Evolutionary conservation across 306 rosid genomes (phyloP), one percentile per base, ranked within the genome.

Genomic region (Rosa lucieae): DNA sequence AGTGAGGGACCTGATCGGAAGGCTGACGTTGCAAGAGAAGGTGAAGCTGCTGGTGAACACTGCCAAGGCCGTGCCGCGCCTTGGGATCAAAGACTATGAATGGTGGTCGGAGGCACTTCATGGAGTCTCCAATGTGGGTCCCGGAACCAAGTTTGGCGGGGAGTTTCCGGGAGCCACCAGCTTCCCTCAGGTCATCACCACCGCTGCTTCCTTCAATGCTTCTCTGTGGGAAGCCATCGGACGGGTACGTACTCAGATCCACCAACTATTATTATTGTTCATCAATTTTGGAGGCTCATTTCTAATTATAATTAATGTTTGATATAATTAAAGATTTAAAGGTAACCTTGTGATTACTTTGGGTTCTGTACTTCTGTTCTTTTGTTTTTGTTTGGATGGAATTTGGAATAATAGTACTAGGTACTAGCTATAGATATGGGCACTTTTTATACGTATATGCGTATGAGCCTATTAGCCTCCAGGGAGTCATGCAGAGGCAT

Each of bases 81-180:
- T 94, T 14, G 97, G 98, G 47, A 92, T 94, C 56, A 82, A 78
- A 77, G 90, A 93, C 5, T 94, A 94, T 8, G 98, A 92, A 72
- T 94, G 98, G 98, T 94, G 98, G 98, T 92, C 97, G n/a, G 98
- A 94, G 84, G 98, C 94, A 29, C 97, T 94, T 66, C 98, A 94
- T 39, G 98, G 98, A 1, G 93, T 94, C 44, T 94, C 97, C 9
- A 91, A 92, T 87, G 95, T 87, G 61, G 98, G 98, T 0, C 98
- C 97, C 0, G 98, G 97, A 0, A 90, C 94, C 5, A 87, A 73
- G 82, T 94, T 94, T 53, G 86, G 84, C 18, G 83, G 85, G 11
- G 67, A 43, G 7, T 92, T 92, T 62, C 97, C 98, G 37, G 93
- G 66, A 0, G 95, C 98, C 46, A 94, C 97, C 32, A 91, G 94